A percentile compares a stretch with the other conserved stretches of the same genome.
phyloP scores from a whole-genome alignment of 225 moss, liverwort and hornwort genomes.

The Pseudoscleropodium purum region DNA sequence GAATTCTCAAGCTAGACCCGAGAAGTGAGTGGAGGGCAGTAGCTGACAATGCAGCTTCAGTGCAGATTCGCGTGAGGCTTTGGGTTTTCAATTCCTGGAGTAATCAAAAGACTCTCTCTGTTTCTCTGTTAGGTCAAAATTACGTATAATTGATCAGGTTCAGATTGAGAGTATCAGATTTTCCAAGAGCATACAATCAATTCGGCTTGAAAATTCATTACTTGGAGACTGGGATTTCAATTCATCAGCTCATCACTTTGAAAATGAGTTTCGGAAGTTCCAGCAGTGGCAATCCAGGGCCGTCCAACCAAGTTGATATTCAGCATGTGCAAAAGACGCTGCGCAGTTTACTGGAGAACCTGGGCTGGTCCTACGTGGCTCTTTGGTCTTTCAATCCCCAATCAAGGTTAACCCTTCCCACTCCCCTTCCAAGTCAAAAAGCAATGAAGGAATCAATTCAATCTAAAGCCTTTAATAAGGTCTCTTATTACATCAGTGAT shows the following conservation, averaged over 20 bases:
- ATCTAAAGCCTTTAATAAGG: not conserved
- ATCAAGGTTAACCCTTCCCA: constrained; percentile 14
- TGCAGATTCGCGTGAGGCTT: not conserved
- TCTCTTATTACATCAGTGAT: not conserved
- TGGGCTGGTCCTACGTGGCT: constrained; percentile 52
- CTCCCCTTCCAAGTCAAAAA: not conserved
- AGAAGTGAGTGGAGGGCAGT: not conserved
- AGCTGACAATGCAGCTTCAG: not conserved
- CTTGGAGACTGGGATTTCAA: not conserved
- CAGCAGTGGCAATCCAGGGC: not conserved
- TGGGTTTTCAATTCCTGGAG: not conserved
- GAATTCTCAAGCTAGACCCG: not conserved
- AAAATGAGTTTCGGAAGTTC: constrained; percentile 8
- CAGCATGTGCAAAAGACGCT: constrained; percentile 22
- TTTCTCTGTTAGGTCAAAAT: not conserved
- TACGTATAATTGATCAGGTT: not conserved
- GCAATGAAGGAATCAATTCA: not conserved
- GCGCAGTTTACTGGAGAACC: constrained; percentile 18
- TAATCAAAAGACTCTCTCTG: not conserved
- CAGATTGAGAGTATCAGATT: not conserved
- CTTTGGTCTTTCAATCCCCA: constrained; percentile 36
- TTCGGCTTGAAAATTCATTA: not conserved
- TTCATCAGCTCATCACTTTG: not conserved
- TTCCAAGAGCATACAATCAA: not conserved
- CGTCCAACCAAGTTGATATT: not conserved